phyloP scores from a whole-genome alignment of 2,329 filamentous ascomycete genomes.

The Verticillium klebahnii region DNA sequence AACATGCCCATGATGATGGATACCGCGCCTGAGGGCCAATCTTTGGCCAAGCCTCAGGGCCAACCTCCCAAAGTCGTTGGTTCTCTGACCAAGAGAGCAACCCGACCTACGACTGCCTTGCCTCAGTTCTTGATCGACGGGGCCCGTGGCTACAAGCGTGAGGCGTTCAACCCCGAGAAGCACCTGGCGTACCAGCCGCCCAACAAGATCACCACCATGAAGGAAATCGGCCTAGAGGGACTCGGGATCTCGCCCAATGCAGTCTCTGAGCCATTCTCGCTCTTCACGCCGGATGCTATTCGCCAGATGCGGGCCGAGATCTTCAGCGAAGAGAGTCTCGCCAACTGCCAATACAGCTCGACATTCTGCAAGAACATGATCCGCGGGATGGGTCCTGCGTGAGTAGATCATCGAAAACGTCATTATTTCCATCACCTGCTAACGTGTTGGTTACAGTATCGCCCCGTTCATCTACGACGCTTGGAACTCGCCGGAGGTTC shows the following conservation, averaged over 20 bases:
- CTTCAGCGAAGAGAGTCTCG: constrained; percentile 50
- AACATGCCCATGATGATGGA: neutral
- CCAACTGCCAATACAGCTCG: constrained; percentile 48
- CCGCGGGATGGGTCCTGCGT: constrained; percentile 41
- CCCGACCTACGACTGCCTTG: constrained; percentile 18
- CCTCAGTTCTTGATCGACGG: constrained; percentile 22
- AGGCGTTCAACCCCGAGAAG: constrained; percentile 45
- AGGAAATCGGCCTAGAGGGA: constrained; percentile 53
- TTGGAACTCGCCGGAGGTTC: constrained; percentile 36
- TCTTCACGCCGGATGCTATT: constrained; percentile 59
- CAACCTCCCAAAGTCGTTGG: constrained; percentile 19
- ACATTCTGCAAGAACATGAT: constrained; percentile 48
- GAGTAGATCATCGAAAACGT: constrained; percentile 23
- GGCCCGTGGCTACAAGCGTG: constrained; percentile 12
- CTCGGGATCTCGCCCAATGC: constrained; percentile 58
- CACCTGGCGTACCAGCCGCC: constrained; percentile 50
- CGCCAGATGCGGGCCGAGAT: constrained; percentile 58
- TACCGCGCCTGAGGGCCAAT: neutral
- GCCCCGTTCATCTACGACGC: constrained; percentile 58
- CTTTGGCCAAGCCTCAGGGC: neutral
- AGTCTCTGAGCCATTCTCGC: constrained; percentile 59
- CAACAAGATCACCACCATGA: constrained; percentile 54
- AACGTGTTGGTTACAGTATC: constrained; percentile 27
- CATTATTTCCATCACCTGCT: neutral
- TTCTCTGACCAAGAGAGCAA: constrained; percentile 21